Conservation (phyloP, 805 yeast species). For the Kodamaea jinghongensis region DNA sequence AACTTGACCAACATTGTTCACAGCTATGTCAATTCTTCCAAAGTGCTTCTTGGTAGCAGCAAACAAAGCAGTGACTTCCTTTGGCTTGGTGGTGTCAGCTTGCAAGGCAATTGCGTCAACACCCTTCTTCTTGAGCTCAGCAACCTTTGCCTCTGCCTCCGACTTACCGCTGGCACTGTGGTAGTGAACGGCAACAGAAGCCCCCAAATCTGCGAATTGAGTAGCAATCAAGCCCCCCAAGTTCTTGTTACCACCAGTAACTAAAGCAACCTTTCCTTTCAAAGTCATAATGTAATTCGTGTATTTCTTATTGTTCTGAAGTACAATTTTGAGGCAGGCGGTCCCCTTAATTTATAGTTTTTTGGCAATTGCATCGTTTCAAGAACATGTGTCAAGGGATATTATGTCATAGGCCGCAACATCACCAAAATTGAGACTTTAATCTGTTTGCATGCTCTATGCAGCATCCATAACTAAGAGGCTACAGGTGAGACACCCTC, state of each 20-base stretch:
- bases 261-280: conserved; percentile 49
- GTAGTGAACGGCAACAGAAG: conserved; percentile 53
- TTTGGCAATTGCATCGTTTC: too few species aligned
- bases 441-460: too few species aligned
- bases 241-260: conserved; percentile 64
- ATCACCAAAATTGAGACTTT: too few species aligned
- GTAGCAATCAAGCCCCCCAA: conserved; percentile 52
- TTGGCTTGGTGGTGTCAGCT: conserved; percentile 43
- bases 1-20: conserved; percentile 64
- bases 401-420: too few species aligned
- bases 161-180: conserved; percentile 41
- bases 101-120: conserved; percentile 43
- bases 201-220: conserved; percentile 55
- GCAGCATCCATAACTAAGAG: too few species aligned
- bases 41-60: conserved; percentile 41
- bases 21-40: conserved; percentile 59
- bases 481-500: too few species aligned
- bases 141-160: conserved; percentile 23
- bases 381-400: too few species aligned
- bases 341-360: too few species aligned
- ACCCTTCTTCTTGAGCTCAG: conserved; percentile 33
- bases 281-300: too few species aligned
- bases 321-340: too few species aligned
- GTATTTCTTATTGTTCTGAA: too few species aligned
- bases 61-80: conserved; percentile 44